Conservation (phyloP, 306 rosid species). For the Alnus rubra region DNA sequence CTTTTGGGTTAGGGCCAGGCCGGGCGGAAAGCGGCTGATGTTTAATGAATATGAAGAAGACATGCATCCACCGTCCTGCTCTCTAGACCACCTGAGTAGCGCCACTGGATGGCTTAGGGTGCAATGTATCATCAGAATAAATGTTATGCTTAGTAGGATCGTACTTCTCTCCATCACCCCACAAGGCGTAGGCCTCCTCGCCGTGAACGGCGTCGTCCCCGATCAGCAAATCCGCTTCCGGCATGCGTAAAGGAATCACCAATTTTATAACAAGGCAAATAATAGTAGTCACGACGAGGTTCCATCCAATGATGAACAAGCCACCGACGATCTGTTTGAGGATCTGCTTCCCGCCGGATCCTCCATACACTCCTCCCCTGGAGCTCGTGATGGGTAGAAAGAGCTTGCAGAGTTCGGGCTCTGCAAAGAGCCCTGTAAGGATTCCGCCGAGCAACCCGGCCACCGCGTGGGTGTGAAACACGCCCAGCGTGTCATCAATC, state of each 20-base stretch:
- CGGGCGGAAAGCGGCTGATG: not conserved
- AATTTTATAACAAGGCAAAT: conserved; percentile 34
- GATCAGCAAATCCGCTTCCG: conserved; percentile 51
- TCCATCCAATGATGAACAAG: conserved; percentile 51
- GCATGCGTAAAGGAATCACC: conserved; percentile 49
- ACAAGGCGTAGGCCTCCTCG: conserved; percentile 63
- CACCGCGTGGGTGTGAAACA: conserved; percentile 66
- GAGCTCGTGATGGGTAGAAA: conserved; percentile 40
- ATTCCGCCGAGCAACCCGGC: conserved; percentile 58
- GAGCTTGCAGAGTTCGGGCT: conserved; percentile 42
- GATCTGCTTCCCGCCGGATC: conserved; percentile 53
- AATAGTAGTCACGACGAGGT: conserved; percentile 49
- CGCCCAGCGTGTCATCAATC: conserved; percentile 65
- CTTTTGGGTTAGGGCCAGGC: not conserved
- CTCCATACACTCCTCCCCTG: conserved; percentile 49
- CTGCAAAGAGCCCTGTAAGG: conserved; percentile 57
- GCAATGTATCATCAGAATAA: conserved; percentile 37
- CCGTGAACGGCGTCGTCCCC: conserved; percentile 68
- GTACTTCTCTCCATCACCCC: conserved; percentile 65
- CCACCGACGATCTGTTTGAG: conserved; percentile 50
- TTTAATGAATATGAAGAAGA: not conserved
- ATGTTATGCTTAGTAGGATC: conserved; percentile 8
- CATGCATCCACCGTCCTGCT: not conserved
- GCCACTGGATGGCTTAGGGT: conserved; percentile 31
- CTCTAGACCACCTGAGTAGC: conserved; percentile 42